Conservation (phyloP, 208 protist genomes). For the Leishmania arabica region DNA sequence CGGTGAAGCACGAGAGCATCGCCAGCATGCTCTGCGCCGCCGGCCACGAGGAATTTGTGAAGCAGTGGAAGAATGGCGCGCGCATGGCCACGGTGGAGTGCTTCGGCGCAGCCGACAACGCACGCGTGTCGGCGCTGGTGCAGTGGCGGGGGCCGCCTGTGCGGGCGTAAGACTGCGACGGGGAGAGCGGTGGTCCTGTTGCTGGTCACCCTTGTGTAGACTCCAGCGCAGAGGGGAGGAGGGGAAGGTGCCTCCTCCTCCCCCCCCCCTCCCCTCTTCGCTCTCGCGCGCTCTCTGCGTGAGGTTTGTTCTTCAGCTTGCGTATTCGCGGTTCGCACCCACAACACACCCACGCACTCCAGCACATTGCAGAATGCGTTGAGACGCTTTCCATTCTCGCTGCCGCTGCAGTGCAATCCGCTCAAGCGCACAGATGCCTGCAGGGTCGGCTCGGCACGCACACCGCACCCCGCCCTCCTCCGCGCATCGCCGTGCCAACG, state of each 20-base stretch:
- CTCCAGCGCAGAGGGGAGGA: no score
- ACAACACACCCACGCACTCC: background rate
- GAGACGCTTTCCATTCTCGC: background rate
- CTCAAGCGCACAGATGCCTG: background rate
- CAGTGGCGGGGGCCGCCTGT: constrained; percentile 13
- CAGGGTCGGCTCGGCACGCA: no score
- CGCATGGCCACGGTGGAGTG: constrained; percentile 21
- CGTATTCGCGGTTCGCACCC: background rate
- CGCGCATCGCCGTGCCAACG: no score
- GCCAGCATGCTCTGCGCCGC: background rate
- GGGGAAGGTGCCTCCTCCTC: no score
- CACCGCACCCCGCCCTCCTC: no score
- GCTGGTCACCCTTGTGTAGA: background rate
- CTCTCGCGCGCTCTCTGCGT: background rate
- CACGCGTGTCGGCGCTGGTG: constrained; percentile 23
- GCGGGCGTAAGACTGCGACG: background rate
- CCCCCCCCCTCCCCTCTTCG: no score
- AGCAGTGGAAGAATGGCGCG: constrained; percentile 1
- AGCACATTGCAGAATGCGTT: background rate
- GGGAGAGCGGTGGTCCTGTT: background rate
- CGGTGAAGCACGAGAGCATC: constrained; percentile 2
- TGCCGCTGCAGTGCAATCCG: background rate
- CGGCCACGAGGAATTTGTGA: constrained; percentile 18
- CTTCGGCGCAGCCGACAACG: constrained; percentile 16
- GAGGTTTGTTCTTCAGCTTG: background rate